Evolutionary conservation across 306 rosid species (phyloP), one percentile per base, ranked within the genome.

Genomic region (Vachellia collinsii): DNA sequence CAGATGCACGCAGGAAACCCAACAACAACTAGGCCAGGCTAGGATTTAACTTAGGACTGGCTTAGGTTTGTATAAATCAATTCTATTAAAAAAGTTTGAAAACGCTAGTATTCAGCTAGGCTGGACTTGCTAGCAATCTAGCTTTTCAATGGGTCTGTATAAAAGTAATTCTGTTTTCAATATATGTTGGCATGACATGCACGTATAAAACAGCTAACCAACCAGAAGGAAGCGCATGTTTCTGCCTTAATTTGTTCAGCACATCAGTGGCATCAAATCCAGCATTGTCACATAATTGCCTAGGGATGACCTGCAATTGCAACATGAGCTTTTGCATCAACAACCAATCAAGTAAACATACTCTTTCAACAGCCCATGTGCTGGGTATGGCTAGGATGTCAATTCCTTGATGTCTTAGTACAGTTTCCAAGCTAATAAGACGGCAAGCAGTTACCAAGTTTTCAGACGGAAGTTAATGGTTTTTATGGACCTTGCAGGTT

Each of bases 261-360:
- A 96, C 97, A 85, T 96, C 99, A 67, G 99, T 96, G 14, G 99
- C 99, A 82, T 93, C 99, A 80, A 96, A 93, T 70, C 99, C 99
- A 22, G 99, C 99, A 77, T 96, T 96, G 89, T 96, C 99, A 82
- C 99, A 96, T 77, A 96, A 90, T 80, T 96, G 99, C 47, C 99
- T 81, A 37, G 99, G 99, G 68, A 96, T 96, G 84, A 93, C 94
- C 99, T 96, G 90, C 82, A 91, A 73, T 22, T 65, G 62, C 34
- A 42, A 64, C 42, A 4, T 37, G 68, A 72, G 36, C 64, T 62
- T 53, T 54, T 36, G 59, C 34, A 82, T 79, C 47, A 85, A 75
- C 43, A 83, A 34, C 56, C 42, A 38, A 78, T 51, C 48, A 77
- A 77, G 23, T 9, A 67, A 62, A 43, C 34, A 34, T 17, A 69